Conservation (phyloP, 768 basidiomycete species). For the Sporobolomyces pararoseus region DNA sequence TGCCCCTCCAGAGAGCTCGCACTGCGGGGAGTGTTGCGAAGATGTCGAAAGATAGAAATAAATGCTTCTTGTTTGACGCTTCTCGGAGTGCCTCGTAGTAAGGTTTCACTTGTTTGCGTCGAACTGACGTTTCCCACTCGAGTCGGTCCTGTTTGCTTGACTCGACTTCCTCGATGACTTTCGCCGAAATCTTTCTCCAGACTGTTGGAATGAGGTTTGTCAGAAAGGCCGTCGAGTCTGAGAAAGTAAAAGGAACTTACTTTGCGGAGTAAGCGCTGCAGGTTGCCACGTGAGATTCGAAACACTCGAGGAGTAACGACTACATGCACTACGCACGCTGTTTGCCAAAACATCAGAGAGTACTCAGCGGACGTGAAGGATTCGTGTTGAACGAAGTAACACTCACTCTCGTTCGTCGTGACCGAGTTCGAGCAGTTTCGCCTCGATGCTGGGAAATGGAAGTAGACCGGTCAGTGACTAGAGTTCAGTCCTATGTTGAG, state of each 20-base stretch:
- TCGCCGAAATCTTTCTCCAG: not conserved
- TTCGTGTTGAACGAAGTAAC: no score
- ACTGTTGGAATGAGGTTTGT: not conserved
- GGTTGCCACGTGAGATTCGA: no score
- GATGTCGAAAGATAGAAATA: not conserved
- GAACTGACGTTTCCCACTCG: not conserved
- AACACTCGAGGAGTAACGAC: no score
- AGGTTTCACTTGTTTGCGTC: not conserved
- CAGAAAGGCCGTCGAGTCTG: not conserved
- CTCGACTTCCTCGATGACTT: not conserved
- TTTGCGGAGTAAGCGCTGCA: not conserved
- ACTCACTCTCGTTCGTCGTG: slow-evolving; percentile 1
- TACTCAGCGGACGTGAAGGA: not conserved
- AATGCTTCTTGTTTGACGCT: not conserved
- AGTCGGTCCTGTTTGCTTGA: not conserved
- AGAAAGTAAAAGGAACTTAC: not conserved
- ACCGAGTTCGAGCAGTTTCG: not conserved
- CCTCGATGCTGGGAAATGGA: not conserved
- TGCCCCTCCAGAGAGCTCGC: not conserved
- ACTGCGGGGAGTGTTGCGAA: not conserved
- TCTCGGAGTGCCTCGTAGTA: not conserved
- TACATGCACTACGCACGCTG: not conserved
- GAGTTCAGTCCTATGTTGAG: no score
- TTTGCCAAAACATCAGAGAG: not conserved
- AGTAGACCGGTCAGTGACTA: no score